A percentile compares a stretch with the other conserved stretches of the same genome.
These are phyloP conservation scores for Tricholoma hemisulphureum DNA, from an alignment of 768 basidiomycete species.

Conservation along the genomic window DNA sequence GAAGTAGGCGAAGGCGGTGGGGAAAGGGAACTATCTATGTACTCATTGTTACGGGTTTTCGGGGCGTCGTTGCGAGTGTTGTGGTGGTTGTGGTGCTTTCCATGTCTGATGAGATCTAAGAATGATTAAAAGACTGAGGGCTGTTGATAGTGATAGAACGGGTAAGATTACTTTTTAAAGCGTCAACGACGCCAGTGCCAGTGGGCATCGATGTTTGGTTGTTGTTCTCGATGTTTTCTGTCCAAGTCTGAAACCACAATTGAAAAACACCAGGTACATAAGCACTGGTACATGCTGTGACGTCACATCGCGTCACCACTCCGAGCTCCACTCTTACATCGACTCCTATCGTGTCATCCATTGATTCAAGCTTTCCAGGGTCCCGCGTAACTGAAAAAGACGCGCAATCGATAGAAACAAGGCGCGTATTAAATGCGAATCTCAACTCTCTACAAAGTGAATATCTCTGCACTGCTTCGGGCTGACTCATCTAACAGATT, in stretches of 20 bases:
- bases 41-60: constrained; percentile 21
- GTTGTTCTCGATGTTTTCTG: neutral
- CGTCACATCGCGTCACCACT: neutral
- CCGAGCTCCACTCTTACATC: too few species aligned
- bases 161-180: constrained; percentile 73
- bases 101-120: constrained; percentile 79
- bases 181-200: constrained; percentile 66
- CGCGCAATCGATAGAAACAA: too few species aligned
- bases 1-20: constrained; percentile 10
- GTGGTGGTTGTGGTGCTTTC: constrained; percentile 59
- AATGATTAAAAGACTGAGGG: constrained; percentile 12
- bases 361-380: too few species aligned
- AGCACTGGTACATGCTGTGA: neutral
- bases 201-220: constrained; percentile 49
- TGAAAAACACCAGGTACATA: neutral
- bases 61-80: constrained; percentile 25
- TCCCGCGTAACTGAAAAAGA: too few species aligned
- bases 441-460: too few species aligned
- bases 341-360: too few species aligned
- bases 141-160: constrained; percentile 14
- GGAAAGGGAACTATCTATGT: constrained; percentile 1
- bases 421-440: too few species aligned
- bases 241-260: neutral
- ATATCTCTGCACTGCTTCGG: too few species aligned
- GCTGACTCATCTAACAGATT: too few species aligned